Conservation (phyloP, 805 yeast genomes). For the Lipomyces orientalis region DNA sequence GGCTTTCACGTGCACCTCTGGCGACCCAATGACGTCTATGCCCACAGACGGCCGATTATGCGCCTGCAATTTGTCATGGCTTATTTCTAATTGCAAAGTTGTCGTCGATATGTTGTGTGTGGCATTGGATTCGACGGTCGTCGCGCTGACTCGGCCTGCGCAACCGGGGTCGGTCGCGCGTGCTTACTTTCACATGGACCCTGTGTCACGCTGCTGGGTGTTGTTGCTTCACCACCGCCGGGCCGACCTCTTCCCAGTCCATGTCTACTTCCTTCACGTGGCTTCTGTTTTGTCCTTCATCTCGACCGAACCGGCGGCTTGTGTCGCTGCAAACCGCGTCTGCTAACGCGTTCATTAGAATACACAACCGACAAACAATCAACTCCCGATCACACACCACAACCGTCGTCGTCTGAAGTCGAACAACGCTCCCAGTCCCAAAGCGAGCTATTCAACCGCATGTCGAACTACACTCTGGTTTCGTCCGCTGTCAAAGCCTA, state of each 20-base stretch:
- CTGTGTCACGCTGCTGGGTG: background rate
- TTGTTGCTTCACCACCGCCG: background rate
- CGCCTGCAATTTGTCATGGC: too few species aligned
- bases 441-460: constrained; percentile 35
- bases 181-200: background rate
- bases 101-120: too few species aligned
- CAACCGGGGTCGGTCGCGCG: background rate
- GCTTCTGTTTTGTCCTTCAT: background rate
- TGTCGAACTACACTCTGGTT: constrained; percentile 41
- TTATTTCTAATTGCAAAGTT: too few species aligned
- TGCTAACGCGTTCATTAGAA: constrained; percentile 2
- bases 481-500: constrained; percentile 44
- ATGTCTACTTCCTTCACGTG: background rate
- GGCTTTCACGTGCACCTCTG: too few species aligned
- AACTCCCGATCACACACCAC: constrained; percentile 10
- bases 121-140: too few species aligned
- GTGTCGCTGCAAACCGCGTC: background rate
- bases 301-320: background rate
- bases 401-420: background rate
- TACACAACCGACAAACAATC: constrained; percentile 2
- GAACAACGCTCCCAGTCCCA: constrained; percentile 1
- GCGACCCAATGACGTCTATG: too few species aligned
- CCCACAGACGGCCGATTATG: too few species aligned
- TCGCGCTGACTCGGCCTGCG: background rate
- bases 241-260: background rate